Evolutionary conservation across 2,329 filamentous ascomycete genomes (phyloP).

Genomic region (Phoma sp.): DNA sequence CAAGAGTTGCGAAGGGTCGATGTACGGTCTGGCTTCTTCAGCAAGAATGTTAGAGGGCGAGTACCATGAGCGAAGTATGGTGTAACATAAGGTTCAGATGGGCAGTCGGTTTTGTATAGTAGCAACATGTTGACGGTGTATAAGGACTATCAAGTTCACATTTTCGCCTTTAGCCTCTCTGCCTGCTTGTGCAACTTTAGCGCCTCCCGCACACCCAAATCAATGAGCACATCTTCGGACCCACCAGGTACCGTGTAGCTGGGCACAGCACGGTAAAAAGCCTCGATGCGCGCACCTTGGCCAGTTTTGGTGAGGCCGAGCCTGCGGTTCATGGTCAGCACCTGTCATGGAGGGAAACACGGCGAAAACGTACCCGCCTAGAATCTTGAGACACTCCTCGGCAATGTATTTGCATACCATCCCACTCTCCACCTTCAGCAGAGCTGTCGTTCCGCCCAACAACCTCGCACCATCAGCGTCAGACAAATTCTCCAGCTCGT

Average conservation of each 20-base stretch:
- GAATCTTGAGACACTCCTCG: constrained; percentile 36
- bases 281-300: constrained; percentile 36
- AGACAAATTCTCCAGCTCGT: constrained; percentile 30
- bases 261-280: constrained; percentile 33
- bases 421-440: constrained; percentile 35
- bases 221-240: constrained; percentile 38
- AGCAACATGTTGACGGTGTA: neutral
- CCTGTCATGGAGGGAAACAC: neutral
- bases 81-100: neutral
- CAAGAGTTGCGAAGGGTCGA: constrained; percentile 34
- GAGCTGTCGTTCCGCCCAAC: constrained; percentile 32
- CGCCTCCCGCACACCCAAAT: constrained; percentile 40
- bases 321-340: constrained; percentile 3
- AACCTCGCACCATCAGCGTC: constrained; percentile 28
- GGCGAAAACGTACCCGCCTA: constrained; percentile 25
- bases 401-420: constrained; percentile 37
- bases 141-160: constrained; percentile 1
- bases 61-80: neutral
- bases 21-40: constrained; percentile 24
- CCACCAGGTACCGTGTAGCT: constrained; percentile 36
- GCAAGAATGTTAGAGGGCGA: constrained; percentile 3
- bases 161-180: constrained; percentile 31
- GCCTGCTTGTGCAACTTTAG: constrained; percentile 36
- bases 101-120: neutral
- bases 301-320: constrained; percentile 38